A percentile compares a stretch with the other conserved stretches of the same genome.
Conservation (phyloP, 441 rosid species). For the Croton laevigatus region DNA sequence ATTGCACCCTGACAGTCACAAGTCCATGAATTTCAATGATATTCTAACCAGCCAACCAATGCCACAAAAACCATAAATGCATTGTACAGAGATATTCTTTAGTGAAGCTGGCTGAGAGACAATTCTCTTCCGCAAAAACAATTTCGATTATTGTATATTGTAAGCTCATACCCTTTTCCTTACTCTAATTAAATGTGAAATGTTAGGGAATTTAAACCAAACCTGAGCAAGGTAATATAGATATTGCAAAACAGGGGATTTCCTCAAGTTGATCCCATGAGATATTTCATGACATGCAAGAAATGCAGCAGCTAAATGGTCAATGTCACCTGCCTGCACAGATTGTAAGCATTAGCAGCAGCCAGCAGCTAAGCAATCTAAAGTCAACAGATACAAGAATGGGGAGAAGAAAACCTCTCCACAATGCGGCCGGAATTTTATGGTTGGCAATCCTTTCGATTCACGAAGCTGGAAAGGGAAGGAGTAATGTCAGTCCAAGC, state of each 20-base stretch:
- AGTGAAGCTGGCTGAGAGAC: background rate
- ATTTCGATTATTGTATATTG: background rate
- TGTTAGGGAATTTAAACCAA: conserved; percentile 21
- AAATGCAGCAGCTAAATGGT: conserved; percentile 77
- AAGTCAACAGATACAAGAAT: conserved; percentile 6
- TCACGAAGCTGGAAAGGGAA: conserved; percentile 63
- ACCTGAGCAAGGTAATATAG: conserved; percentile 75
- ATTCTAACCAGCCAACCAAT: background rate
- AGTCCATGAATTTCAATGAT: background rate
- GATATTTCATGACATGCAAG: conserved; percentile 62
- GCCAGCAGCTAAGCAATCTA: conserved; percentile 19
- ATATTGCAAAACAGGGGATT: conserved; percentile 75
- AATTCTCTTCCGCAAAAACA: conserved; percentile 1
- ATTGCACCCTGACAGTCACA: background rate
- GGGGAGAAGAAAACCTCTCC: conserved; percentile 52
- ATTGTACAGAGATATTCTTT: background rate
- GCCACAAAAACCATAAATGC: background rate
- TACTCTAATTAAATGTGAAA: conserved; percentile 11
- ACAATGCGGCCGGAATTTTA: conserved; percentile 69
- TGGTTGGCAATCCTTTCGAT: conserved; percentile 68
- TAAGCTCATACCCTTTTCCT: conserved; percentile 1
- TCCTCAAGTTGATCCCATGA: conserved; percentile 73
- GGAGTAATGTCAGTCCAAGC: background rate
- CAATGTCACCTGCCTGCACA: conserved; percentile 72
- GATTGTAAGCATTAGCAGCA: conserved; percentile 9